Base-by-base conservation (phyloP, 768 basidiomycete genomes). In the Gloeostereum incarnatum region DNA sequence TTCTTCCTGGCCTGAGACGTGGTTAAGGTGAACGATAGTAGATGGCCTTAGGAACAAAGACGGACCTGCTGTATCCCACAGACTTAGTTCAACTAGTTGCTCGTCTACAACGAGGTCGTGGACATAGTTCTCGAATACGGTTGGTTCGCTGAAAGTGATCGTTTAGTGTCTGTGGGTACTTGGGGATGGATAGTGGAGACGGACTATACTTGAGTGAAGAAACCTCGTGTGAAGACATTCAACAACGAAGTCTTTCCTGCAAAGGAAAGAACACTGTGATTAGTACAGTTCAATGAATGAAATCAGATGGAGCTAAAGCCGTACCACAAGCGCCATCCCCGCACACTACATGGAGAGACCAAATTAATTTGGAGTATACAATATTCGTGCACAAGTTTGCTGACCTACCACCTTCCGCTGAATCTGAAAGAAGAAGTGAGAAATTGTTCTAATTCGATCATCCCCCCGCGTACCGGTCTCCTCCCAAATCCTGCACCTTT, bases 41-140 rank as follows among this genome's bases (percentile, higher is more conserved):
- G 29, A 29, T 22, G 42, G 31, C 32, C 40, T 61, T 57, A 65
- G 47, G 49, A 45, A 38, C 51, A 54, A 23, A 31, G 24, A 60
- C 73, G 43, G 54, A 91, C 94, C 93, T 31, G 94, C 94, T 31
- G 94, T 98, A 56, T 98, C 94, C 94, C 94, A 98, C 45, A 98
- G 55, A 55, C 90, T 89, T 31, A 99, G 68, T 53, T 98, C 93
- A 10, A 97, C 82, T 21, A 74, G 57, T 49, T 89, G 82, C 23
- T 89, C 90, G 47, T 97, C 92, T 19, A 94, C 77, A 47, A 71
- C 70, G 39, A 93, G 66, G 47, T 92, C 87, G 55, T 93, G 87
- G 8, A 94, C 91, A 51, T 94, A 92, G 63, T 97, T 98, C 60
- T 98, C 94, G 49, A 98, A 98, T 3, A 98, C 93, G 18, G 89